A percentile compares a stretch with the other conserved stretches of the same genome.
These are phyloP conservation scores for Ustilago curta DNA, from an alignment of 1,284 basidiomycete genomes.

Conservation along the genomic window DNA sequence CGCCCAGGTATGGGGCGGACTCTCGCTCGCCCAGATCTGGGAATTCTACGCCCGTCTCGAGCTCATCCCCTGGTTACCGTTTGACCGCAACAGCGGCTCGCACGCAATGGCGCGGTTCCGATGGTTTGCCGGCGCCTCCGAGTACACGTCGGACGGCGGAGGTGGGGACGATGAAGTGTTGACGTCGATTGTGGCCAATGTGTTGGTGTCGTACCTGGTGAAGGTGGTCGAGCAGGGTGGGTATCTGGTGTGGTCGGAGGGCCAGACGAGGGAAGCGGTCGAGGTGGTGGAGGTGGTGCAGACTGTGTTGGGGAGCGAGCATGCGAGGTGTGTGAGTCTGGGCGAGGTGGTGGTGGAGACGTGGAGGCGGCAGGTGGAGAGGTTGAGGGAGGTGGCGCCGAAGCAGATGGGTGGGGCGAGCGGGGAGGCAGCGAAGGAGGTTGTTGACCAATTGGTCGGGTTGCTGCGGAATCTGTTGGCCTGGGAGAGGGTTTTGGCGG, in stretches of 20 bases:
- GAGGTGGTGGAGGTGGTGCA: slow-evolving; percentile 41
- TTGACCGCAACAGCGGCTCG: slow-evolving; percentile 13
- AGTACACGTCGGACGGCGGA: slow-evolving; percentile 14
- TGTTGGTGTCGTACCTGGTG: slow-evolving; percentile 46
- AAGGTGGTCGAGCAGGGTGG: slow-evolving; percentile 32
- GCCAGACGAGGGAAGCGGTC: slow-evolving; percentile 37
- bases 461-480: slow-evolving; percentile 12
- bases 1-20: slow-evolving; percentile 61
- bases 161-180: slow-evolving; percentile 63
- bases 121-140: slow-evolving; percentile 29
- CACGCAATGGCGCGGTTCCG: slow-evolving; percentile 17
- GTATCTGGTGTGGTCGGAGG: slow-evolving; percentile 48
- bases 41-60: slow-evolving; percentile 62
- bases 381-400: slow-evolving; percentile 18
- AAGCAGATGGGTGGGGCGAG: neutral
- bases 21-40: slow-evolving; percentile 62
- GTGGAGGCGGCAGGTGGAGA: slow-evolving; percentile 8
- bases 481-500: neutral
- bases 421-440: neutral
- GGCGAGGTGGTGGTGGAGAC: slow-evolving; percentile 20
- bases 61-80: slow-evolving; percentile 47
- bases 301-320: slow-evolving; percentile 30
- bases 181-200: slow-evolving; percentile 42
- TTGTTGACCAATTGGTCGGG: slow-evolving; percentile 2
- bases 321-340: slow-evolving; percentile 35